Evolutionary conservation across 2,329 filamentous ascomycete species (phyloP).

Genomic region (Xylaria sp.): DNA sequence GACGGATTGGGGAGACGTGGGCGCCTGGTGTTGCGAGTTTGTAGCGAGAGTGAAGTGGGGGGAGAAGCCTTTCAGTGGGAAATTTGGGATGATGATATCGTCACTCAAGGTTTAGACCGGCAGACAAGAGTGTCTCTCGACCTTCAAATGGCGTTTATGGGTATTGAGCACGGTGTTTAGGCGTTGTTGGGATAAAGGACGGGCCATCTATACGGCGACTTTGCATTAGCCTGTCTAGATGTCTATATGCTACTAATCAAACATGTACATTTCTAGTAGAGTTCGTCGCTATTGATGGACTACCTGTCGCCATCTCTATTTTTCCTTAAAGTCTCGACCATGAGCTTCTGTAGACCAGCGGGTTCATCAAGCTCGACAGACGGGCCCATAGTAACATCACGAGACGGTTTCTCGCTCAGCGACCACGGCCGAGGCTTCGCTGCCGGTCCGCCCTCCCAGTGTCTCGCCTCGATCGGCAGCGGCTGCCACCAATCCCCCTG

Average conservation of each 20-base stretch:
- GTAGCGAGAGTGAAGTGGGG: too few relatives aligned
- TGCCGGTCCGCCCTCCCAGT: slow-evolving; percentile 66
- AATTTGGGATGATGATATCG: neutral
- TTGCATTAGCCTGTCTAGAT: slow-evolving; percentile 16
- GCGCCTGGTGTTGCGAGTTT: slow-evolving; percentile 74
- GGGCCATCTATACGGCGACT: slow-evolving; percentile 2
- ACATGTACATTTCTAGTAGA: neutral
- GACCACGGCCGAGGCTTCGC: slow-evolving; percentile 40
- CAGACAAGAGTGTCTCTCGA: neutral
- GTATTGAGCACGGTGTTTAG: slow-evolving; percentile 42
- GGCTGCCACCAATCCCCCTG: slow-evolving; percentile 75
- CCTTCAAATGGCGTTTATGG: slow-evolving; percentile 23
- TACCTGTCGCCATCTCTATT: slow-evolving; percentile 10
- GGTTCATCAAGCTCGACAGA: slow-evolving; percentile 56
- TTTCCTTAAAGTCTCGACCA: slow-evolving; percentile 47
- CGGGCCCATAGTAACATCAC: slow-evolving; percentile 55
- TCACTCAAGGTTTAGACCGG: neutral
- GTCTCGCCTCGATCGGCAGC: slow-evolving; percentile 68
- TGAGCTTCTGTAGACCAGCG: slow-evolving; percentile 54
- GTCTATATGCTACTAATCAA: slow-evolving; percentile 28
- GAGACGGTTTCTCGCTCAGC: slow-evolving; percentile 22
- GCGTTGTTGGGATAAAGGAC: slow-evolving; percentile 33
- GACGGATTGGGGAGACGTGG: slow-evolving; percentile 87
- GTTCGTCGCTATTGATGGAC: neutral
- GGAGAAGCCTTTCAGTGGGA: neutral